Conservation (phyloP, 2,329 filamentous ascomycete species). For the Dactylonectria macrodidyma region DNA sequence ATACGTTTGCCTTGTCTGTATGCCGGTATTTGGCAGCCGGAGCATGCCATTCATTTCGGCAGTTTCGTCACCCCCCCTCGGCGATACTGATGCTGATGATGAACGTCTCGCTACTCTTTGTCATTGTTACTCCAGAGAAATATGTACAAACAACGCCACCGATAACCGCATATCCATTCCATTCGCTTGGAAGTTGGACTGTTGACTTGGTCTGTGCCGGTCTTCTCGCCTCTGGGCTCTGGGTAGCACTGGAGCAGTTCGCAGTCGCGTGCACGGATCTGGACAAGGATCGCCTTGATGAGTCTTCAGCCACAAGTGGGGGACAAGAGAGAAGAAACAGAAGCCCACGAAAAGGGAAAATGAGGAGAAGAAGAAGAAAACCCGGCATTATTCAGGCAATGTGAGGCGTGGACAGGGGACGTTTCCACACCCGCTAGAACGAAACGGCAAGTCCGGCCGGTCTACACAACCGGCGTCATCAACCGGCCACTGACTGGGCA, state of each 20-base stretch:
- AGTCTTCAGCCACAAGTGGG: neutral
- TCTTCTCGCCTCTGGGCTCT: slow-evolving; percentile 11
- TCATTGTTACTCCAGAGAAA: slow-evolving; percentile 41
- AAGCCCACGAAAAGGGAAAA: neutral
- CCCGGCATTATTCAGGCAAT: neutral
- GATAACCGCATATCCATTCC: neutral
- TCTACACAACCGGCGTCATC: slow-evolving; percentile 2
- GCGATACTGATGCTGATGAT: neutral
- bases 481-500: neutral
- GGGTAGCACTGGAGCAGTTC: neutral
- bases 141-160: slow-evolving; percentile 4
- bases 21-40: slow-evolving; percentile 24
- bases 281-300: slow-evolving; percentile 18
- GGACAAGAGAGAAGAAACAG: neutral
- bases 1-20: neutral
- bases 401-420: neutral
- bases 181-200: neutral
- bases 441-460: slow-evolving; percentile 34
- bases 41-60: slow-evolving; percentile 10
- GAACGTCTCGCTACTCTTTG: neutral
- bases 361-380: neutral
- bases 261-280: slow-evolving; percentile 14
- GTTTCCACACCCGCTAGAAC: slow-evolving; percentile 33
- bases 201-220: slow-evolving; percentile 11
- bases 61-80: slow-evolving; percentile 3